These are phyloP conservation scores for Globisporangium emineosum DNA, from an alignment of 352 stramenopile genomes.

Conservation along the genomic window DNA sequence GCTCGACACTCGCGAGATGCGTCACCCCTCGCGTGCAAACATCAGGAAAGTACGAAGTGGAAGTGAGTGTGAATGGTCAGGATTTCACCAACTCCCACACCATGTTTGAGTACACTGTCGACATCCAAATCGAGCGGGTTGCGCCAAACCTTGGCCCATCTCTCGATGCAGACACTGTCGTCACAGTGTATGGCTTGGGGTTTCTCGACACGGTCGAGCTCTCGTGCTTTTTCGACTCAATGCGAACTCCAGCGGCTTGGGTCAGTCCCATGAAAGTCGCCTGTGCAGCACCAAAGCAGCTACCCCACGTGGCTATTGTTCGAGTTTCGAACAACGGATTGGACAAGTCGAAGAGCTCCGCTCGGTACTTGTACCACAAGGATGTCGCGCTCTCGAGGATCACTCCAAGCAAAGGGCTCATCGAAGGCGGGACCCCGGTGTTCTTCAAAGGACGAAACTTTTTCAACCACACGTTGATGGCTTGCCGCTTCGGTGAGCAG, in stretches of 20 bases:
- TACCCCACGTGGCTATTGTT: conserved; percentile 61
- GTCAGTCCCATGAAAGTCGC: conserved; percentile 43
- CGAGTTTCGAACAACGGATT: conserved; percentile 81
- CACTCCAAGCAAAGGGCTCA: conserved; percentile 65
- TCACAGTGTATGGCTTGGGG: conserved; percentile 55
- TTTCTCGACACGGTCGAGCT: conserved; percentile 63
- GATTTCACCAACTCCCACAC: conserved; percentile 47
- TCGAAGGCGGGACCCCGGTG: conserved; percentile 77
- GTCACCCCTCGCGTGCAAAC: conserved; percentile 29
- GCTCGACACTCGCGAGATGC: conserved; percentile 43
- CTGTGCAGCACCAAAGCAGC: conserved; percentile 57
- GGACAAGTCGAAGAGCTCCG: conserved; percentile 43
- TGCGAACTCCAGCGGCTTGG: conserved; percentile 40
- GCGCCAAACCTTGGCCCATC: conserved; percentile 54
- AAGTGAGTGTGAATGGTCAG: conserved; percentile 56
- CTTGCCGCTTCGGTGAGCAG: conserved; percentile 85
- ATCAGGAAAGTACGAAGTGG: conserved; percentile 30
- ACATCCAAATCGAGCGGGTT: conserved; percentile 44
- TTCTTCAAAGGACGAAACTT: conserved; percentile 95
- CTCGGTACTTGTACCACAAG: conserved; percentile 77
- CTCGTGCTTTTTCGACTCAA: conserved; percentile 47
- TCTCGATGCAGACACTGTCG: conserved; percentile 48
- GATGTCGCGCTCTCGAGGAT: conserved; percentile 83
- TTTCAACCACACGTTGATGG: conserved; percentile 83
- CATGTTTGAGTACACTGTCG: conserved; percentile 42